phyloP scores from a whole-genome alignment of 2,329 filamentous ascomycete species.

The Fusarium sp. region DNA sequence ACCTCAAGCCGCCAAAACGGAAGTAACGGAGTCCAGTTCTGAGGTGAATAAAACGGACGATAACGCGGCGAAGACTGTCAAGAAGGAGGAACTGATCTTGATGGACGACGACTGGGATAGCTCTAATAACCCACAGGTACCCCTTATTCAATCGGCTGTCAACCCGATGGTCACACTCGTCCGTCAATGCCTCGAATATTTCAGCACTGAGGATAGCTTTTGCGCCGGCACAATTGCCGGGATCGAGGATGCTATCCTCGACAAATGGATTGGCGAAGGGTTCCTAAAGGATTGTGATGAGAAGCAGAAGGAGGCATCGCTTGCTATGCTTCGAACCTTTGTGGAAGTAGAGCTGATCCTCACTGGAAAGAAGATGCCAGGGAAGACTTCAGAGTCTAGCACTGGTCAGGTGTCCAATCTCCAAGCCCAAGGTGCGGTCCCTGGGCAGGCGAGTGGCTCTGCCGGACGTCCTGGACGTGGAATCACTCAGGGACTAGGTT shows the following conservation, averaged over 20 bases:
- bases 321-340: constrained; percentile 42
- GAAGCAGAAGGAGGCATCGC: constrained; percentile 39
- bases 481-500: constrained; percentile 27
- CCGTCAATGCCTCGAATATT: constrained; percentile 12
- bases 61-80: neutral
- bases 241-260: constrained; percentile 46
- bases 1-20: neutral
- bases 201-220: constrained; percentile 10
- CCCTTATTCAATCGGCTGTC: neutral
- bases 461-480: neutral
- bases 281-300: constrained; percentile 42
- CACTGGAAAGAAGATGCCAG: neutral
- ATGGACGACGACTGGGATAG: constrained; percentile 19
- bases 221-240: constrained; percentile 36
- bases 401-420: neutral
- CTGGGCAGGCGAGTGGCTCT: neutral
- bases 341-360: neutral
- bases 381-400: neutral
- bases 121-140: constrained; percentile 7
- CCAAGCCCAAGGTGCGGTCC: neutral
- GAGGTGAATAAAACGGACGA: neutral
- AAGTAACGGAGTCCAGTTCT: neutral
- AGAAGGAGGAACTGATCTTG: constrained; percentile 17
- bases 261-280: constrained; percentile 45
- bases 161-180: constrained; percentile 20